These are phyloP conservation scores for Geotrichum phurueaensis DNA, from an alignment of 1,139 yeast genomes.

Conservation along the genomic window DNA sequence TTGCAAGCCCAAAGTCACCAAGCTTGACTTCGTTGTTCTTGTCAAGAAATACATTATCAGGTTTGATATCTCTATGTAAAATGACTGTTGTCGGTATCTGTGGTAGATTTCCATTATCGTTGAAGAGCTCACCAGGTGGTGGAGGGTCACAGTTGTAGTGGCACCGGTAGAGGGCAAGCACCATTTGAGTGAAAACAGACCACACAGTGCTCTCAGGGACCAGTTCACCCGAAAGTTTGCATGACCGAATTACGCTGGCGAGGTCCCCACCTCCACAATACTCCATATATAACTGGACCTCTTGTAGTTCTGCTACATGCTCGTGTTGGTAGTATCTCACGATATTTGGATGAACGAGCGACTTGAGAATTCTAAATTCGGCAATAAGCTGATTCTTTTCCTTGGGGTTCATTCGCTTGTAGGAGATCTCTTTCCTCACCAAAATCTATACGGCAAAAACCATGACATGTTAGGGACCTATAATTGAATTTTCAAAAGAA, in stretches of 20 bases:
- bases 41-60: conserved; percentile 76
- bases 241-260: conserved; percentile 64
- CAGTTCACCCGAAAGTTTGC: conserved; percentile 57
- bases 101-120: conserved; percentile 26
- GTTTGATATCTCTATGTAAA: conserved; percentile 84
- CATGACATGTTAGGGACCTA: background rate
- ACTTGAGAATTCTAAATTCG: conserved; percentile 78
- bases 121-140: conserved; percentile 50
- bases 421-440: conserved; percentile 89
- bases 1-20: conserved; percentile 68
- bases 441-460: conserved; percentile 43
- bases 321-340: conserved; percentile 88
- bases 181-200: conserved; percentile 81
- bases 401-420: conserved; percentile 81
- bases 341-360: conserved; percentile 79
- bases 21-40: conserved; percentile 51
- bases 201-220: conserved; percentile 86
- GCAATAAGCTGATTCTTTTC: conserved; percentile 86
- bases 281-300: conserved; percentile 88
- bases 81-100: conserved; percentile 43
- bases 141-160: conserved; percentile 83
- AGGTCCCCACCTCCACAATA: conserved; percentile 95
- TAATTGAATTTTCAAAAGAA: conserved; percentile 11
- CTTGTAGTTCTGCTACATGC: conserved; percentile 62
- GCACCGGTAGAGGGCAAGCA: conserved; percentile 81